phyloP scores from a whole-genome alignment of 371 early-diverging fungal genomes.

The Saksenaea oblongispora region DNA sequence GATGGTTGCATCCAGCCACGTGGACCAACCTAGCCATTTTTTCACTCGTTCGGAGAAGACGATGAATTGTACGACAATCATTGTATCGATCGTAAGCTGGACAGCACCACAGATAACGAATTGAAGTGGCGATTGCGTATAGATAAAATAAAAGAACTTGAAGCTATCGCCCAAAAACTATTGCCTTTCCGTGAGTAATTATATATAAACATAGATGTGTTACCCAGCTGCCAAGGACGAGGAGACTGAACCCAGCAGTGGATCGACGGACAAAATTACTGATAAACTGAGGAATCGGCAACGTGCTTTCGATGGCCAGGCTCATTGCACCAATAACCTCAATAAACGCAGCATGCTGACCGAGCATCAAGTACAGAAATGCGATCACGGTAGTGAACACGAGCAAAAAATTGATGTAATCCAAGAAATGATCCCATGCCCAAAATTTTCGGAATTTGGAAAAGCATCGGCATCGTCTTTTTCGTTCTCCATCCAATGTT shows the following conservation, averaged over 20 bases:
- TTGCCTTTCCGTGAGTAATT: not conserved
- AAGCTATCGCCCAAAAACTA: slow-evolving; percentile 67
- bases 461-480: slow-evolving; percentile 10
- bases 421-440: slow-evolving; percentile 40
- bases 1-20: not conserved
- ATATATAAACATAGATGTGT: not conserved
- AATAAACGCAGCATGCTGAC: slow-evolving; percentile 30
- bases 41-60: slow-evolving; percentile 40
- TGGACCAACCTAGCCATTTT: slow-evolving; percentile 24
- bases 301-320: slow-evolving; percentile 61
- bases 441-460: slow-evolving; percentile 30
- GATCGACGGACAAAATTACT: slow-evolving; percentile 53
- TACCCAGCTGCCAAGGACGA: slow-evolving; percentile 52
- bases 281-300: slow-evolving; percentile 64
- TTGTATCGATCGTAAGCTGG: slow-evolving; percentile 61
- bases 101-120: slow-evolving; percentile 64
- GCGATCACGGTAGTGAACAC: slow-evolving; percentile 35
- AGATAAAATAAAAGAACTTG: slow-evolving; percentile 64
- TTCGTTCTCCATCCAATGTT: not conserved
- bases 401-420: slow-evolving; percentile 53
- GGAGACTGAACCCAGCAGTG: slow-evolving; percentile 57
- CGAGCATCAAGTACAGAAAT: slow-evolving; percentile 38
- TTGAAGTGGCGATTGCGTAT: slow-evolving; percentile 58
- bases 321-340: slow-evolving; percentile 44
- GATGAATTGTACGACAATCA: slow-evolving; percentile 57